Evolutionary conservation across 2,329 filamentous ascomycete species (phyloP).

Genomic region (Colletotrichum ledebouriae): DNA sequence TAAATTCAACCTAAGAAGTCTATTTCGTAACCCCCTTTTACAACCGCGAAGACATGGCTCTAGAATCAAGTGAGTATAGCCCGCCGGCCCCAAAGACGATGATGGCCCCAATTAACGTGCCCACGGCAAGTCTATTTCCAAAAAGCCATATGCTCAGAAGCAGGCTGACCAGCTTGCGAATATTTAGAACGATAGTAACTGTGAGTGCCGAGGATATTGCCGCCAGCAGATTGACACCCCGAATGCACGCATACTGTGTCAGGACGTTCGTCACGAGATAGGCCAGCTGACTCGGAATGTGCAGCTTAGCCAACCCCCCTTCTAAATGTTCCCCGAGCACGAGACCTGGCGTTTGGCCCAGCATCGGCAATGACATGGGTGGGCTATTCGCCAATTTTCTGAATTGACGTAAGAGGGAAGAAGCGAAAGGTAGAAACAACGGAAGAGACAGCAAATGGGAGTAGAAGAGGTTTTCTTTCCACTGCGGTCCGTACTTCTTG

Average conservation of each 20-base stretch:
- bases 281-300: conserved; percentile 77
- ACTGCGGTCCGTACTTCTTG: conserved; percentile 85
- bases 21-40: conserved; percentile 35
- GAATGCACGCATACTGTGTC: conserved; percentile 95
- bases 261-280: conserved; percentile 83
- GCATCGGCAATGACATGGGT: conserved; percentile 64
- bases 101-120: conserved; percentile 84
- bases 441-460: conserved; percentile 83
- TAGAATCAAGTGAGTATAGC: conserved; percentile 84
- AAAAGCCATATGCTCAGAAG: conserved; percentile 94
- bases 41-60: conserved; percentile 50
- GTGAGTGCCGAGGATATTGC: conserved; percentile 91
- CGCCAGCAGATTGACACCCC: conserved; percentile 93
- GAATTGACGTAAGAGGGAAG: conserved; percentile 75
- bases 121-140: conserved; percentile 82
- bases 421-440: conserved; percentile 80
- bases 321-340: conserved; percentile 55
- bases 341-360: conserved; percentile 45
- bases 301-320: conserved; percentile 54
- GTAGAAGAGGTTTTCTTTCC: conserved; percentile 97
- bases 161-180: conserved; percentile 92
- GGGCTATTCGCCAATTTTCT: conserved; percentile 72
- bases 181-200: conserved; percentile 95
- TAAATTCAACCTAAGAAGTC: neutral
- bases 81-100: conserved; percentile 94